A percentile compares a stretch with the other conserved stretches of the same genome.
Evolutionary conservation across 2,329 filamentous ascomycete species (phyloP).

Genomic region (Orbilia oligospora): DNA sequence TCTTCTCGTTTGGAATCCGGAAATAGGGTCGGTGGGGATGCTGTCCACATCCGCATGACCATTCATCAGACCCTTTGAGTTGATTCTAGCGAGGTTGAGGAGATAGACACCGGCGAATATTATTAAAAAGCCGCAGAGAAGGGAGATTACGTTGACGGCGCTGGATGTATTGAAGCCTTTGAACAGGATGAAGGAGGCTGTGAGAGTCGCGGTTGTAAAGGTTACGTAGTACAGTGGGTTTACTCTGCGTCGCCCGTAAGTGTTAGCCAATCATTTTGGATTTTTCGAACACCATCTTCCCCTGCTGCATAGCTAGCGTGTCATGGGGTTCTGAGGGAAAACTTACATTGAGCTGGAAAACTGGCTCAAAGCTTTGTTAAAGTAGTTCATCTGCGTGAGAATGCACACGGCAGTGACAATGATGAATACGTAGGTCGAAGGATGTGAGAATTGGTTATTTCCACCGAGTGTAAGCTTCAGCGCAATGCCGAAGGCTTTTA

Average conservation of each 20-base stretch:
- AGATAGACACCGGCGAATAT: slow-evolving; percentile 81
- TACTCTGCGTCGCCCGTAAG: slow-evolving; percentile 73
- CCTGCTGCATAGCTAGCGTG: slow-evolving; percentile 25
- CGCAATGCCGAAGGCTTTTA: slow-evolving; percentile 98
- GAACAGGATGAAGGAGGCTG: slow-evolving; percentile 80
- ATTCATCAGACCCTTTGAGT: slow-evolving; percentile 80
- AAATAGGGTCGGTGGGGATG: slow-evolving; percentile 91
- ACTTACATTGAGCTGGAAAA: slow-evolving; percentile 97
- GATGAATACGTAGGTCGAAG: slow-evolving; percentile 97
- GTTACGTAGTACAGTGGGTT: slow-evolving; percentile 88
- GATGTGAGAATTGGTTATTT: slow-evolving; percentile 94
- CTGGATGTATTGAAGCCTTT: slow-evolving; percentile 79
- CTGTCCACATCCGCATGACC: slow-evolving; percentile 75
- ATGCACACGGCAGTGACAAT: slow-evolving; percentile 95
- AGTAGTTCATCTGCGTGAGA: slow-evolving; percentile 99
- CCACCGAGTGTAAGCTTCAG: slow-evolving; percentile 93
- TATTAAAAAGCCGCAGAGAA: slow-evolving; percentile 79
- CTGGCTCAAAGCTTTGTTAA: slow-evolving; percentile 97
- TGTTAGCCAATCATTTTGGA: slow-evolving; percentile 44
- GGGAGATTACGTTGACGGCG: slow-evolving; percentile 79
- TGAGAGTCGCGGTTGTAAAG: slow-evolving; percentile 78
- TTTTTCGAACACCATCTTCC: slow-evolving; percentile 6
- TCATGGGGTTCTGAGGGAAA: slow-evolving; percentile 7
- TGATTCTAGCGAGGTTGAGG: slow-evolving; percentile 86
- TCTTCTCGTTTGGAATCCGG: slow-evolving; percentile 87